Base-by-base conservation (phyloP, 352 stramenopile genomes). In the Phytophthora capsici region DNA sequence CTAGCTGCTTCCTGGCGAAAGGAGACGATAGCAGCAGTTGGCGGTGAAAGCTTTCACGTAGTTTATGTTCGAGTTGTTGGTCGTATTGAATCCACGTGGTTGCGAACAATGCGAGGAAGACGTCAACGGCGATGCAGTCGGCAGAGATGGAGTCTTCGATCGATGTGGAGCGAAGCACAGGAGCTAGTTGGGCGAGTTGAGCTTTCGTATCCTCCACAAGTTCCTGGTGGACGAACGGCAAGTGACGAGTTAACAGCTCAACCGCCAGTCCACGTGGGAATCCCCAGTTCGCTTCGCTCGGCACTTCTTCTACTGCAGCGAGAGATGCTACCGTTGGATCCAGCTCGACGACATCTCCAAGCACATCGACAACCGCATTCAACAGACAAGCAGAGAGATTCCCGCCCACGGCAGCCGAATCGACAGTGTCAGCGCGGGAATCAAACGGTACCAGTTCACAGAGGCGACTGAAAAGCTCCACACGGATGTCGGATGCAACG, bases 261-360 rank as follows among this genome's bases (percentile, higher is more conserved):
- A 52, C 3, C 6, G 78, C 80, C 6, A 80, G 36, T n/a, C 56
- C 67, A 12, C 69, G 53, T 13, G 75, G 54, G 13, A 78, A 65
- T 6, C 57, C 50, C 81, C 81, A 90, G n/a, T 14, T 65, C 4
- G 53, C 47, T 58, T 72, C 65, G 2, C 14, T 41, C 12, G 40
- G 32, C 16, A 71, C 57, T 36, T 71, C 25, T 26, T 79, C 47
- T 3, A 86, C 68, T 3, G 80, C 71, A 32, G 75, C 62, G 2
- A 88, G 57, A 10, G 73, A 75, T 10, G 19, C 1, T 4, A 77
- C 52, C 5, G 67, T 30, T 28, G 67, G 41, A 37, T 91, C 84
- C 14, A 91, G 56, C 58, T 93, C 84, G 14, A 91, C 57, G 5
- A 88, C 37, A 52, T 93, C 84, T n/a, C 78, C 77, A 2, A 93